A percentile compares a stretch with the other conserved stretches of the same genome.
These are phyloP conservation scores for Microthyrium microscopicum DNA, from an alignment of 2,329 filamentous ascomycete species.

Conservation along the genomic window DNA sequence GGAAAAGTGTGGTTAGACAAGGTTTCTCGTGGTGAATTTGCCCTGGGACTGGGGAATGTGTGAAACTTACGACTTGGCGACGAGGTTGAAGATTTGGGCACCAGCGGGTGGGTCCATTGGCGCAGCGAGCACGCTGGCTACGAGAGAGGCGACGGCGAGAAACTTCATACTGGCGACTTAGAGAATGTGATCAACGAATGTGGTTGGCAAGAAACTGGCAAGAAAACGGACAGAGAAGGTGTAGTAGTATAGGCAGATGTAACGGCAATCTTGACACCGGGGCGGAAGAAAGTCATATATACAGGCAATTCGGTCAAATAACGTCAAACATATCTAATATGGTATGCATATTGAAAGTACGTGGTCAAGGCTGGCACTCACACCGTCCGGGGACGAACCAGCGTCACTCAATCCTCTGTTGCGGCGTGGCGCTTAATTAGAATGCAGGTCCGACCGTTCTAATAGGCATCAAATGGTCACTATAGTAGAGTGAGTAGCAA, in stretches of 20 bases:
- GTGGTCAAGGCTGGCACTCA: neutral
- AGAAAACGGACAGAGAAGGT: neutral
- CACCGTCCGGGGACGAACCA: no score
- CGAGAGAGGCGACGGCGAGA: slow-evolving; percentile 11
- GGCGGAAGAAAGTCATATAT: neutral
- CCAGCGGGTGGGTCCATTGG: slow-evolving; percentile 11
- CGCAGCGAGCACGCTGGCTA: slow-evolving; percentile 12
- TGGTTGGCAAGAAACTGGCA: neutral
- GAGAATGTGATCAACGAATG: neutral
- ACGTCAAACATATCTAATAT: neutral
- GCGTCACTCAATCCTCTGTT: no score
- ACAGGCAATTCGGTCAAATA: neutral
- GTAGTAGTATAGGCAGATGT: neutral
- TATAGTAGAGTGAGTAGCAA: no score
- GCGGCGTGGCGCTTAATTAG: no score
- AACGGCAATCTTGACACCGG: neutral
- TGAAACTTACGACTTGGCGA: slow-evolving; percentile 15
- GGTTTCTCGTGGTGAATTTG: neutral
- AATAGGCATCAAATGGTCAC: no score
- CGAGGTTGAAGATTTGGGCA: slow-evolving; percentile 15
- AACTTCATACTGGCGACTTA: slow-evolving; percentile 14
- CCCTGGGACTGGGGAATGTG: neutral
- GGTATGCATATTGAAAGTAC: neutral
- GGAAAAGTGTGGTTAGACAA: neutral
- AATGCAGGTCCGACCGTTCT: no score